Percentiles rank a stretch among this genome's conserved stretches.
phyloP scores from a whole-genome alignment of 176 grass and related monocot species.

The Musa schizocarpa region DNA sequence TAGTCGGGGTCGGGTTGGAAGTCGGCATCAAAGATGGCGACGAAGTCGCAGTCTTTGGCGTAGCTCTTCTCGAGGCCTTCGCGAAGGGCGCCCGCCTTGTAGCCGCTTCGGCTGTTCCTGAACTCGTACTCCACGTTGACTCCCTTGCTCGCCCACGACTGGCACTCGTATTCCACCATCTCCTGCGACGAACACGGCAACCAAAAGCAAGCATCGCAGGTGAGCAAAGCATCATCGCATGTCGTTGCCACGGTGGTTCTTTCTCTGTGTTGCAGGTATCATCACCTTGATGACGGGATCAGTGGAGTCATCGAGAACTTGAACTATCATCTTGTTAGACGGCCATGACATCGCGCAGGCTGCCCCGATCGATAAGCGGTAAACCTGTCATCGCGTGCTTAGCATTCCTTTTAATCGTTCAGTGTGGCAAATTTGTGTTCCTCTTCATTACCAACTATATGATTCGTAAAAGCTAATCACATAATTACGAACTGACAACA shows the following conservation, averaged over 20 bases:
- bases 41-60: conserved; percentile 43
- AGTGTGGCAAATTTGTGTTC: no score
- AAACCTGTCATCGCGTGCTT: conserved; percentile 32
- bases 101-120: conserved; percentile 61
- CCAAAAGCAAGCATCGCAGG: background rate
- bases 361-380: conserved; percentile 63
- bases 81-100: conserved; percentile 85
- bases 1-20: conserved; percentile 76
- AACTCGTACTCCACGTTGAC: conserved; percentile 54
- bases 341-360: conserved; percentile 63
- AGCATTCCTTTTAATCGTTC: no score
- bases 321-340: conserved; percentile 48
- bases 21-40: conserved; percentile 75
- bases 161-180: conserved; percentile 65
- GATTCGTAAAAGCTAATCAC: no score
- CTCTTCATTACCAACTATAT: no score
- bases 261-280: background rate
- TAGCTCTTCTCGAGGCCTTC: conserved; percentile 71
- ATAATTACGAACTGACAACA: no score
- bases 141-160: conserved; percentile 56
- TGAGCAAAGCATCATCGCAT: background rate
- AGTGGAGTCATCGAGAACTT: conserved; percentile 80
- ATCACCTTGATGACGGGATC: conserved; percentile 39
- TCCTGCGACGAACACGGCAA: conserved; percentile 18
- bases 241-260: background rate